Percentiles rank a stretch among this genome's conserved stretches.
Conservation (phyloP, 176 grass and related monocot species). For the Bromus sterilis region DNA sequence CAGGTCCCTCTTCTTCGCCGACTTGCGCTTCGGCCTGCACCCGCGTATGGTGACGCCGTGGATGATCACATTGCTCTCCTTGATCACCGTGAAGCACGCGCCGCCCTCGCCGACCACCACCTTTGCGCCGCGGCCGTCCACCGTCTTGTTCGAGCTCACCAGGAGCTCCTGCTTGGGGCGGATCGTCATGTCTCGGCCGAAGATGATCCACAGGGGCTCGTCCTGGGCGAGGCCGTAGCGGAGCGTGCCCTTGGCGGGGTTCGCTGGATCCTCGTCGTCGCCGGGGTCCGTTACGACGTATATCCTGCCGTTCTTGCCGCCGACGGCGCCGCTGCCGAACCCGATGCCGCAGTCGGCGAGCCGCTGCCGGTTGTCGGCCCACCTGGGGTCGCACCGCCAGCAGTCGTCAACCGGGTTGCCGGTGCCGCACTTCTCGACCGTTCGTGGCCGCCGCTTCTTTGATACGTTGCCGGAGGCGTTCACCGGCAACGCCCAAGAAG, state of each 20-base stretch:
- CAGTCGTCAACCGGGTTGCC: slow-evolving; percentile 52
- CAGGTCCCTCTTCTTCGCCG: not conserved
- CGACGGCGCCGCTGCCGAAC: slow-evolving; percentile 30
- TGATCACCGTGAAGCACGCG: slow-evolving; percentile 24
- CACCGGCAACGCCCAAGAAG: not conserved
- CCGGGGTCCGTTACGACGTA: slow-evolving; percentile 39
- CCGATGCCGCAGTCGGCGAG: slow-evolving; percentile 41
- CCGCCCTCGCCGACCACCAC: slow-evolving; percentile 33
- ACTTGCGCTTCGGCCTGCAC: slow-evolving; percentile 17
- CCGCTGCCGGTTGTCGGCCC: slow-evolving; percentile 30
- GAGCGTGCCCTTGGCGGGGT: slow-evolving; percentile 25
- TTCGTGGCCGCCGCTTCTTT: not conserved
- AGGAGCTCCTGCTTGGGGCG: slow-evolving; percentile 2
- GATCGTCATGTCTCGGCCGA: slow-evolving; percentile 38
- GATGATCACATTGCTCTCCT: slow-evolving; percentile 33
- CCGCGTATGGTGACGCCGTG: slow-evolving; percentile 30
- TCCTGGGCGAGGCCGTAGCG: slow-evolving; percentile 33
- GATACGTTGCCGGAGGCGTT: not conserved
- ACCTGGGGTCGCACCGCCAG: slow-evolving; percentile 43
- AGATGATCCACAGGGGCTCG: slow-evolving; percentile 44
- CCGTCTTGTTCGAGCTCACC: slow-evolving; percentile 35
- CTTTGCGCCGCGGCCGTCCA: slow-evolving; percentile 41
- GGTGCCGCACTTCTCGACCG: not conserved
- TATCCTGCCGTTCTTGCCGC: slow-evolving; percentile 19
- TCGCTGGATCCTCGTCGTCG: slow-evolving; percentile 25